Evolutionary conservation across 2,329 filamentous ascomycete species (phyloP), one percentile per base, ranked within the genome.

Genomic region (Chaetomium globosum): DNA sequence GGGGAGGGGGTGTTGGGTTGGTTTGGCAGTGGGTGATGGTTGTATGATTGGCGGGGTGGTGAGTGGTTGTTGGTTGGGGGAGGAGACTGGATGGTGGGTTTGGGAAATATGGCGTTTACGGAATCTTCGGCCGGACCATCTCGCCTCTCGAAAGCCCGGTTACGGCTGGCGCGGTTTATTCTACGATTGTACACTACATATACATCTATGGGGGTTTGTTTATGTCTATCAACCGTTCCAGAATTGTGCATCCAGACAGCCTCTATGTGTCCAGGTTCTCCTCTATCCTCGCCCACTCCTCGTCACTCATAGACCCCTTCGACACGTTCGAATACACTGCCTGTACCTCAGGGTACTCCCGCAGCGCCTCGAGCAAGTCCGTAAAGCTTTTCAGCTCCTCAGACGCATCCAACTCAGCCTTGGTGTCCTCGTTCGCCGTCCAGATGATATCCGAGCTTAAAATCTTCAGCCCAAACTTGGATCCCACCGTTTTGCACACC

Each of bases 361-460:
- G 83, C 39, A 92, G 71, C 7, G 80, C 77, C 13, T 84, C 80
- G 23, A 88, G 72, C 31, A 96, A 84, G 4, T 83, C 80, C 52
- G 81, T 80, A 31, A 97, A 79, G 21, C 81, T 79, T 58, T 83
- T 79, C 0, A 83, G 82, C 1, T 84, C 81, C 13, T 84, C 80
- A 16, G 83, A 79, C 19, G 84, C 82, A 65, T 89, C 83, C 48
- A 93, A 72, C 8, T 81, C 80, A 21, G 91, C 85, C 74, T 85
- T 86, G 0, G 90, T 93, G 67, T 97, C 93, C 72, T 89, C 86
- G 66, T 94, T 95, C 0, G 92, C 85, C 65, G 89, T 86, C 89
- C 92, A 97, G 52, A 97, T 83, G 60, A 97, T 94, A 63, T 96
- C 91, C 21, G 87, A 87, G 70, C 87, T 89, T 63, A 89, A 80